Conservation (phyloP, 768 basidiomycete species). For the Botryobasidium botryosum region DNA sequence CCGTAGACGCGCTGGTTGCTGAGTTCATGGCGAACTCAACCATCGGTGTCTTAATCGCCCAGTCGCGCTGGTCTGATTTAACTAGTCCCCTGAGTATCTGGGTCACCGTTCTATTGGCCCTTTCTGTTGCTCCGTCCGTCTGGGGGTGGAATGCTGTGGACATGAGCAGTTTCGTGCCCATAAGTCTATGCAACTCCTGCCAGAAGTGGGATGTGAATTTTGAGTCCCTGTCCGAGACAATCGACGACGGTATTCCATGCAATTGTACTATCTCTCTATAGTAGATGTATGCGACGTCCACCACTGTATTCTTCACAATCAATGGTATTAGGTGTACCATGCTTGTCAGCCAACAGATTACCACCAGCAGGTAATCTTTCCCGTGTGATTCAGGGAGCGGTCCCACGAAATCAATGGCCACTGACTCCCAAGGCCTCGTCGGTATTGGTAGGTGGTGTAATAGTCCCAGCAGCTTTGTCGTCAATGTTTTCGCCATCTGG, state of each 20-base stretch:
- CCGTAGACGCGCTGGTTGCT: conserved; percentile 7
- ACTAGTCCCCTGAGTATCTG: no score
- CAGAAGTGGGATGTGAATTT: conserved; percentile 22
- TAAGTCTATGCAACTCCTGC: conserved; percentile 13
- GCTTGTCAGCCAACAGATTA: conserved; percentile 14
- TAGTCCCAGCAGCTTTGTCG: conserved; percentile 15
- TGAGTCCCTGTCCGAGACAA: conserved; percentile 22
- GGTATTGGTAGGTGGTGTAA: conserved; percentile 20
- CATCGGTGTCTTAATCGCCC: conserved; percentile 9
- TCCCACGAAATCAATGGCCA: conserved; percentile 29
- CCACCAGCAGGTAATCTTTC: conserved; percentile 20
- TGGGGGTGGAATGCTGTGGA: conserved; percentile 26
- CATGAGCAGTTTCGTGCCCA: conserved; percentile 19
- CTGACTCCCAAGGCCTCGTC: conserved; percentile 22
- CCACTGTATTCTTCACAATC: conserved; percentile 11
- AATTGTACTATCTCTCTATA: background rate
- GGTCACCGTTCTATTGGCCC: no score
- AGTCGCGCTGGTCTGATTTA: conserved; percentile 14
- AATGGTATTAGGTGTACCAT: conserved; percentile 23
- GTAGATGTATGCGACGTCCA: conserved; percentile 21
- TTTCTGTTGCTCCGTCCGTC: no score
- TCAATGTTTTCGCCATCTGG: conserved; percentile 14
- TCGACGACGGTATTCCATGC: conserved; percentile 17
- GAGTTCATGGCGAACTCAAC: conserved; percentile 14
- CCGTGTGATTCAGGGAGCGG: conserved; percentile 16